Percentiles rank a stretch among this genome's conserved stretches.
These are phyloP conservation scores for Cardamine chenopodiifolia DNA, from an alignment of 345 rosid genomes.

Conservation along the genomic window DNA sequence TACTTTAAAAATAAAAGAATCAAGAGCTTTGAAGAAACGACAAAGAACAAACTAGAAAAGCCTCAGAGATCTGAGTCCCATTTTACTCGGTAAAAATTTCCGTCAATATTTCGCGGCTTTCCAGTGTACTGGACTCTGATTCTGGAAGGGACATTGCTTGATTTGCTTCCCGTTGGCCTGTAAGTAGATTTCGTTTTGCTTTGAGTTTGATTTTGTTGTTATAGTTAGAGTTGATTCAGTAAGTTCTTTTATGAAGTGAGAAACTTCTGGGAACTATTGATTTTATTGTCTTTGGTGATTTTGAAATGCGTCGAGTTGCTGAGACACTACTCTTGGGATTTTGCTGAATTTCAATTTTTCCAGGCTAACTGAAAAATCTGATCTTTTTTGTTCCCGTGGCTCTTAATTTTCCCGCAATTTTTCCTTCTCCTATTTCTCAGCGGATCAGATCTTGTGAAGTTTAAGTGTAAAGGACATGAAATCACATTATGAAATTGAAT, in stretches of 20 bases:
- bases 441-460: conserved; percentile 5
- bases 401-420: not conserved
- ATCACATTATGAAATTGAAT: not conserved
- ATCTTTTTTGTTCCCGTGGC: not conserved
- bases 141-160: conserved; percentile 23
- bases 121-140: conserved; percentile 29
- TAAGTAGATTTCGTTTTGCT: conserved; percentile 16
- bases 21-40: not conserved
- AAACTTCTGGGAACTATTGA: not conserved
- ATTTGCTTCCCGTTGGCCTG: not conserved
- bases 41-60: not conserved
- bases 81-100: not conserved
- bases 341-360: no score
- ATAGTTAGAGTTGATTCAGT: conserved; percentile 12
- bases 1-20: conserved; percentile 6
- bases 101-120: not conserved
- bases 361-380: not conserved
- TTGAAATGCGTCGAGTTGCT: not conserved
- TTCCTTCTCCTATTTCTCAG: not conserved
- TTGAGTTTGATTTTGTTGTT: conserved; percentile 7
- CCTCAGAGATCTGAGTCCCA: conserved; percentile 29
- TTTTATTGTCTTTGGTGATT: not conserved
- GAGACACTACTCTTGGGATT: not conserved
- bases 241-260: conserved; percentile 12
- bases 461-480: not conserved